phyloP scores from a whole-genome alignment of 2,329 filamentous ascomycete genomes.

The Talaromyces sp. region DNA sequence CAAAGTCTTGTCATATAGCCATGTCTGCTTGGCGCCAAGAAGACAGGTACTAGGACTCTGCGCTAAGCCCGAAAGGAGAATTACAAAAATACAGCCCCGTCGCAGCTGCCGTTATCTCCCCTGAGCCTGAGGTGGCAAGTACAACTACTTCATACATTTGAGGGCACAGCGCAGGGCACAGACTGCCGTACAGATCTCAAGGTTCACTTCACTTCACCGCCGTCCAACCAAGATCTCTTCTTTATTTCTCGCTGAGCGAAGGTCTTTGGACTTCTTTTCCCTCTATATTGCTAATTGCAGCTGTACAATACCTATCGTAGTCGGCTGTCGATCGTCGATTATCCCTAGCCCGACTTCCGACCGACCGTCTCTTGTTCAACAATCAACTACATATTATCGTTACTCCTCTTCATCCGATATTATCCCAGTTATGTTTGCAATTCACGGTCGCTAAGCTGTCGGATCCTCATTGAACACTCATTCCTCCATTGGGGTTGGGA shows the following conservation, averaged over 20 bases:
- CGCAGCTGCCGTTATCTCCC: conserved; percentile 5
- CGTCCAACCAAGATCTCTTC: neutral
- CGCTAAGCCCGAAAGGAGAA: neutral
- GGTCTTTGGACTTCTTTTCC: neutral
- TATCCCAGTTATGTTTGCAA: neutral
- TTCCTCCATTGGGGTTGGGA: neutral
- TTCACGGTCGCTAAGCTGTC: neutral
- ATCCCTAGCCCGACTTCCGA: neutral
- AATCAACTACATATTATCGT: neutral
- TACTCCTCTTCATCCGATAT: neutral
- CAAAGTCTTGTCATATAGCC: neutral
- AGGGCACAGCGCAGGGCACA: neutral
- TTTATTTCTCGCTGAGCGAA: neutral
- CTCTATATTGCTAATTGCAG: neutral
- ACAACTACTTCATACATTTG: neutral
- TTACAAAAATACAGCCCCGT: neutral
- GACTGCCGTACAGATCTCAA: neutral
- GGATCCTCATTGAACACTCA: neutral
- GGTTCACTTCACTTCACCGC: neutral
- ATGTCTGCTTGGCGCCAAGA: neutral
- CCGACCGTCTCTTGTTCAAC: neutral
- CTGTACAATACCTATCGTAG: neutral
- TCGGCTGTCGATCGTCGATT: neutral
- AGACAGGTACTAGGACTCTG: neutral
- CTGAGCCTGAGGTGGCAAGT: neutral